These are phyloP conservation scores for Penicillium psychrofluorescens DNA, from an alignment of 495 filamentous ascomycete genomes.

Conservation along the genomic window DNA sequence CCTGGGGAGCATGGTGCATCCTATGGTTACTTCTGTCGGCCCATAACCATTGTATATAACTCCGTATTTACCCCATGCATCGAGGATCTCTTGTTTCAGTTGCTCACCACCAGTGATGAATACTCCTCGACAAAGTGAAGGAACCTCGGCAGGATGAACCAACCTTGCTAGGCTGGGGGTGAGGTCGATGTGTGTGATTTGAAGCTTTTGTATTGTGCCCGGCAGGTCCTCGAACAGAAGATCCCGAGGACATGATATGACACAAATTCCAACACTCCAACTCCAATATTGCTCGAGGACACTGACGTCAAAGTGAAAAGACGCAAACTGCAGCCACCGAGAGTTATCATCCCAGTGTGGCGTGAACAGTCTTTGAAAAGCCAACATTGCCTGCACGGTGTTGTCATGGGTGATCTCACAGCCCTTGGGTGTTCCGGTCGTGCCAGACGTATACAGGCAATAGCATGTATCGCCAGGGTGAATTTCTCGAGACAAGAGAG, in stretches of 20 bases:
- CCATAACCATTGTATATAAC: constrained; percentile 53
- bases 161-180: constrained; percentile 39
- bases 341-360: constrained; percentile 53
- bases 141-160: constrained; percentile 30
- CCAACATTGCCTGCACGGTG: constrained; percentile 28
- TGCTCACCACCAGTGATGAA: constrained; percentile 39
- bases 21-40: constrained; percentile 87
- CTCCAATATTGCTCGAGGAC: constrained; percentile 86
- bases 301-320: constrained; percentile 83
- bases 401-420: constrained; percentile 60
- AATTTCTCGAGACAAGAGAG: constrained; percentile 11
- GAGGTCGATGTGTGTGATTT: constrained; percentile 81
- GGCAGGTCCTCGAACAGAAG: constrained; percentile 71
- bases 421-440: constrained; percentile 96
- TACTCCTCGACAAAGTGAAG: constrained; percentile 24
- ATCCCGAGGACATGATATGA: constrained; percentile 70
- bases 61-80: constrained; percentile 35
- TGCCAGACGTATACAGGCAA: constrained; percentile 93
- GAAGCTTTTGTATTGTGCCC: constrained; percentile 56
- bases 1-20: constrained; percentile 63
- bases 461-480: constrained; percentile 84
- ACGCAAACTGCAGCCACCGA: constrained; percentile 80
- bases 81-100: constrained; percentile 37
- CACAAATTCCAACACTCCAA: constrained; percentile 76
- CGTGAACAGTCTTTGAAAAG: constrained; percentile 33